Evolutionary conservation across 345 rosid species (phyloP).

Genomic region (Nephelium lappaceum): DNA sequence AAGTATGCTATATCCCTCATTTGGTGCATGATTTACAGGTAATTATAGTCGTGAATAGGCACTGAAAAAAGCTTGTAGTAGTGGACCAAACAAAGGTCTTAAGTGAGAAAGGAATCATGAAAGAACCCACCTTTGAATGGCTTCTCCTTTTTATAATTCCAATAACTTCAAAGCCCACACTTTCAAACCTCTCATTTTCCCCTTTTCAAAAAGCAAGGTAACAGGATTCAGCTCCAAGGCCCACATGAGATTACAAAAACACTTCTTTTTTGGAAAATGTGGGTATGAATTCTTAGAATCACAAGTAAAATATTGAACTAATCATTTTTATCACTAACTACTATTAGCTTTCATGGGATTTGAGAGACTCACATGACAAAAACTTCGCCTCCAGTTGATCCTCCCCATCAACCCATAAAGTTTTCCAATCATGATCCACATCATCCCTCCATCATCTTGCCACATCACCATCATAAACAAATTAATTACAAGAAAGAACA

Average conservation of each 20-base stretch:
- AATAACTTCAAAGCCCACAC: constrained; percentile 40
- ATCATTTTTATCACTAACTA: constrained; percentile 48
- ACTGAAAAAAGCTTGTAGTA: constrained; percentile 16
- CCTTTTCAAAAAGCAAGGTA: constrained; percentile 45
- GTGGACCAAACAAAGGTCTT: constrained; percentile 27
- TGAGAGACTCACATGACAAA: constrained; percentile 34
- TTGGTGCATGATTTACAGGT: constrained; percentile 40
- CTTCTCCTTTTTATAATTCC: constrained; percentile 47
- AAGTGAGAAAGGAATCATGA: constrained; percentile 45
- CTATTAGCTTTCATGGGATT: constrained; percentile 36
- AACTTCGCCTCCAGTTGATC: constrained; percentile 24
- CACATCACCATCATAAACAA: background rate
- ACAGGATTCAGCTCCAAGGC: constrained; percentile 15
- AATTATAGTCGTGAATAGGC: background rate
- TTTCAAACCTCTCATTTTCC: constrained; percentile 44
- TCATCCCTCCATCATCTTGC: constrained; percentile 22
- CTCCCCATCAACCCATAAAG: constrained; percentile 24
- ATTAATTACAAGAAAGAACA: too few relatives aligned
- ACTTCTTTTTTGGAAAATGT: constrained; percentile 32
- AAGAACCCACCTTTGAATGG: constrained; percentile 43
- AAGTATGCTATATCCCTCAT: constrained; percentile 12
- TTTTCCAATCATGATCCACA: constrained; percentile 29
- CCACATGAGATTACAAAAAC: constrained; percentile 29
- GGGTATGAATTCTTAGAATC: constrained; percentile 23
- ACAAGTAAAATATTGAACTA: constrained; percentile 35